Evolutionary conservation across 495 filamentous ascomycete species (phyloP).

Genomic region (Hyaloscypha finlandica): DNA sequence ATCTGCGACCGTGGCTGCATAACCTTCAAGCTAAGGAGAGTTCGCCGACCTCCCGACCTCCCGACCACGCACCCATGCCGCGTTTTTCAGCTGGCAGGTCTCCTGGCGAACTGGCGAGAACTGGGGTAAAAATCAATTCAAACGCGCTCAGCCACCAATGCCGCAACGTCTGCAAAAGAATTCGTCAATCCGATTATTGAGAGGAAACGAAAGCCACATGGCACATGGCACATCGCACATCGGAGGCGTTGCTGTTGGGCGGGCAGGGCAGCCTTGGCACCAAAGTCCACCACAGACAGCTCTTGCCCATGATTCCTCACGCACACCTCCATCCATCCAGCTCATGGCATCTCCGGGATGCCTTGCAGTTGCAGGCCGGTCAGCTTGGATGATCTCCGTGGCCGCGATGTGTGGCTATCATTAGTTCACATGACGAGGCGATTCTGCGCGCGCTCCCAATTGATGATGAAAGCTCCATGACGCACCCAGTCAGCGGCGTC

Average conservation of each 20-base stretch:
- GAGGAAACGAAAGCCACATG: neutral
- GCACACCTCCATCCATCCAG: neutral
- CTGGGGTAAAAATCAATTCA: neutral
- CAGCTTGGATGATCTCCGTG: constrained; percentile 13
- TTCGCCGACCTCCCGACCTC: neutral
- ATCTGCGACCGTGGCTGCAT: constrained; percentile 12
- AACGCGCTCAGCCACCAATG: constrained; percentile 13
- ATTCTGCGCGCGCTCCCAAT: neutral
- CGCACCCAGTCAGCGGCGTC: neutral
- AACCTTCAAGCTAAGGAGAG: neutral
- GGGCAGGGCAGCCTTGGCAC: neutral
- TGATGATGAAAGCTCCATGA: neutral
- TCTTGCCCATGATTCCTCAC: neutral
- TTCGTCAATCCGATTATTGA: neutral
- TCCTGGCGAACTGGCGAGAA: neutral
- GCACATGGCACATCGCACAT: neutral
- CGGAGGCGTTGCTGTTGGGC: neutral
- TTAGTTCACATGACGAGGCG: constrained; percentile 8
- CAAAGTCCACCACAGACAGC: neutral
- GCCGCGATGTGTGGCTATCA: neutral
- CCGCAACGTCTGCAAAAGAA: neutral
- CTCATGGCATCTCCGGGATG: neutral
- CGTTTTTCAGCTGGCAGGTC: constrained; percentile 11
- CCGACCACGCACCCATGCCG: neutral
- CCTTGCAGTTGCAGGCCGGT: neutral